Base-by-base conservation (phyloP, 176 grass and related monocot species). In the Thinopyrum elongatum region DNA sequence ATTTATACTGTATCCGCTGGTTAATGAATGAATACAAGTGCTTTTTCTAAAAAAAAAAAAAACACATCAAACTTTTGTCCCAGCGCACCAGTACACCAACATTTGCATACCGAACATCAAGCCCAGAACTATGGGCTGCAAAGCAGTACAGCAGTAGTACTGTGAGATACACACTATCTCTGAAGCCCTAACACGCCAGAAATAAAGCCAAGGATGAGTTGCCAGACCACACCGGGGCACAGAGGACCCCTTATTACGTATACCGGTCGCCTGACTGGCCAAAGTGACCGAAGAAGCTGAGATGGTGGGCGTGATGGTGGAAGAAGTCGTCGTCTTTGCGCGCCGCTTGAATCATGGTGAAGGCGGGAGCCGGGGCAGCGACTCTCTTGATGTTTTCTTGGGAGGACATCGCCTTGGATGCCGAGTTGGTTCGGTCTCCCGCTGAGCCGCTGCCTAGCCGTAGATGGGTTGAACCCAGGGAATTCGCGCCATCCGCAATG, bases 181-280 rank as follows among this genome's bases (percentile, higher is more conserved):
- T 30, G 12, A 80, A 67, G 26, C 69, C 77, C 74, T 74, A 87
- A 59, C 68, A 84, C 80, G 28, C 26, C 62, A 82, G 10, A 41
- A 84, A 70, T 65, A 78, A 91, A 93, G 94, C 94, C 94, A 95
- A 95, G 89, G 86, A 91, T 91, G 90, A 95, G 76, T 95, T 95
- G 94, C 91, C 91, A 79, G 46, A 90, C 59, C 86, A 80, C 67
- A 86, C n/a, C 23, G 47, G 36, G 57, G 19, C 49, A 69, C 27
- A 7, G 44, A 22, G 39, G 19, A 42, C 51, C 78, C 61, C 29
- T 61, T 66, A 79, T 46, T 46, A 82, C 4, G 83, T 51, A 27
- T 71, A 4, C 23, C 29, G 28, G 69, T 63, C 51, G 10, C 70
- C 63, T 23, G 25, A 59, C 60, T 82, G 55, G 21, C 70, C 31